A percentile compares a stretch with the other conserved stretches of the same genome.
Conservation (phyloP, 106 monocot species). For the Allium fistulosum region DNA sequence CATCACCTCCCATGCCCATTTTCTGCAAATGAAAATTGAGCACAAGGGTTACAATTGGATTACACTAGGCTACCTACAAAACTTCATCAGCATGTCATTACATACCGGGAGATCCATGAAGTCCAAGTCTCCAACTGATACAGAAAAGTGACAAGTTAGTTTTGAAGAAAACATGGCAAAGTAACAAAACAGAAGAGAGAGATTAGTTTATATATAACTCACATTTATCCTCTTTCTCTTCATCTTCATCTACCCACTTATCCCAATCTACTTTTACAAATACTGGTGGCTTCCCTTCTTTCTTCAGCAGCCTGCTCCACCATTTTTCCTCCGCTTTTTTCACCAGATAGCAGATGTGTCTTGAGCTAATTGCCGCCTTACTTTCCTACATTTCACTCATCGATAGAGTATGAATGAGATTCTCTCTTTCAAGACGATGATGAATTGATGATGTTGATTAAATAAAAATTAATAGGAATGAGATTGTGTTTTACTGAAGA, state of each 20-base stretch:
- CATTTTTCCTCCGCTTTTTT: slow-evolving; percentile 70
- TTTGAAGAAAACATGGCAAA: background rate
- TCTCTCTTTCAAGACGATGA: too few species aligned
- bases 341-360: slow-evolving; percentile 51
- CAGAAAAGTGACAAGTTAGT: background rate
- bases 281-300: slow-evolving; percentile 63
- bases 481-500: too few species aligned
- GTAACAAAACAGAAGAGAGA: background rate
- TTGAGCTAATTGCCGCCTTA: slow-evolving; percentile 36
- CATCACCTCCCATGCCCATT: slow-evolving; percentile 38
- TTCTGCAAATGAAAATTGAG: slow-evolving; percentile 27
- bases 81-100: background rate
- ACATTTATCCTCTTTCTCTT: slow-evolving; percentile 41
- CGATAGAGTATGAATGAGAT: too few species aligned
- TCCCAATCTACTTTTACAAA: slow-evolving; percentile 91
- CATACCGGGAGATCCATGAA: slow-evolving; percentile 85
- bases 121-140: slow-evolving; percentile 32
- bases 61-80: background rate
- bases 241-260: slow-evolving; percentile 92
- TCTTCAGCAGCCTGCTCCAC: slow-evolving; percentile 74
- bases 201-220: background rate
- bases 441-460: too few species aligned
- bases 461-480: too few species aligned
- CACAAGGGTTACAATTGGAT: background rate
- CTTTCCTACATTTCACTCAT: slow-evolving; percentile 35